Percentiles rank a stretch among this genome's conserved stretches.
phyloP scores from a whole-genome alignment of 352 stramenopile species.

The Globisporangium middletonii region DNA sequence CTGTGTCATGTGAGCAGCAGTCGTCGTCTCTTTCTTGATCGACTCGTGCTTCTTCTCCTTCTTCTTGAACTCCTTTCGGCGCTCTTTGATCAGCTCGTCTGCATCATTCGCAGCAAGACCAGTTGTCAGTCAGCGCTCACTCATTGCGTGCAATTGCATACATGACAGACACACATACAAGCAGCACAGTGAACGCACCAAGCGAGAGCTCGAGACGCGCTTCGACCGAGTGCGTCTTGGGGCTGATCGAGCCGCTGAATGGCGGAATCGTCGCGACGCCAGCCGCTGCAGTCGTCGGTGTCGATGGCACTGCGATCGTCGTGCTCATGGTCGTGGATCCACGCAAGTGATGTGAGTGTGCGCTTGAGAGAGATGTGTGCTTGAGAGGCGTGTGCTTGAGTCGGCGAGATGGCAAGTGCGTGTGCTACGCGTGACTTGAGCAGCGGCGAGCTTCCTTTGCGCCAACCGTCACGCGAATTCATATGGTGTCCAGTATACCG shows the following conservation, averaged over 20 bases:
- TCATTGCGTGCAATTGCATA: background rate
- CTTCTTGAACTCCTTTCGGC: conserved; percentile 68
- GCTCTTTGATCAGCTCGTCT: conserved; percentile 72
- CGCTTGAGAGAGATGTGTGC: too few species aligned
- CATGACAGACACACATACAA: background rate
- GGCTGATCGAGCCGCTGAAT: conserved; percentile 8
- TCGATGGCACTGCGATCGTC: conserved; percentile 1
- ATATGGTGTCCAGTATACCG: too few species aligned
- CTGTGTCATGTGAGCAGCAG: conserved; percentile 17
- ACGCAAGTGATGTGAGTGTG: too few species aligned
- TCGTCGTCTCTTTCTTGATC: conserved; percentile 8
- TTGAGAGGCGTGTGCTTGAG: background rate
- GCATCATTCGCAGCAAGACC: background rate
- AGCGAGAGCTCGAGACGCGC: conserved; percentile 38
- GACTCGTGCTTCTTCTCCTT: conserved; percentile 20
- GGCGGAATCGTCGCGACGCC: conserved; percentile 1
- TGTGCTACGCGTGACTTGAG: too few species aligned
- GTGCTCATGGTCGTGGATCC: conserved; percentile 4
- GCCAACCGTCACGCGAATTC: too few species aligned
- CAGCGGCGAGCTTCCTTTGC: too few species aligned
- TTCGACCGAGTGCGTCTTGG: conserved; percentile 19
- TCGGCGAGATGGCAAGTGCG: background rate
- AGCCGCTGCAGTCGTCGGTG: background rate
- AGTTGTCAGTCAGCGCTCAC: background rate
- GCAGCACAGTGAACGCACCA: conserved; percentile 13